phyloP scores from a whole-genome alignment of 805 yeast genomes.

The Kockiozyma suomiensis region DNA sequence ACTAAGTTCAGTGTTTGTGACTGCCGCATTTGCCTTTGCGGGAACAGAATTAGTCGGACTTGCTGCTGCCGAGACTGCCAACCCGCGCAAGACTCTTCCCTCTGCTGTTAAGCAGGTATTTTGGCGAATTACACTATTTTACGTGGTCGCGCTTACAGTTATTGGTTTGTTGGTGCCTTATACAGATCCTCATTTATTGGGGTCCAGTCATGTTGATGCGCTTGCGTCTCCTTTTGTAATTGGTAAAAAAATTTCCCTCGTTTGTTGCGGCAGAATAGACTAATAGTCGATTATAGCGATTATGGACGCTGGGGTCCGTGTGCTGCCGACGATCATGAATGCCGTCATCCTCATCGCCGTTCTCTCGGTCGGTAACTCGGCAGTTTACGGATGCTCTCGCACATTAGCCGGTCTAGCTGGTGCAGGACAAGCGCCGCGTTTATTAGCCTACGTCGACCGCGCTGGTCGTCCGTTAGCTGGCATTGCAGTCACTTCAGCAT shows the following conservation, averaged over 20 bases:
- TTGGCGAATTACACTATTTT: slow-evolving; percentile 76
- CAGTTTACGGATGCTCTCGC: slow-evolving; percentile 70
- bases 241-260: slow-evolving; percentile 1
- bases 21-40: slow-evolving; percentile 77
- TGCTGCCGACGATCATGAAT: slow-evolving; percentile 69
- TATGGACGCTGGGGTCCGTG: slow-evolving; percentile 63
- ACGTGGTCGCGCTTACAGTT: slow-evolving; percentile 58
- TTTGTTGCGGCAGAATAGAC: too few relatives aligned
- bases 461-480: slow-evolving; percentile 79
- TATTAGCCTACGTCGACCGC: slow-evolving; percentile 70
- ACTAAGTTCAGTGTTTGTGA: slow-evolving; percentile 67
- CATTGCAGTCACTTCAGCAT: slow-evolving; percentile 48
- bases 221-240: slow-evolving; percentile 75
- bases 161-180: slow-evolving; percentile 76
- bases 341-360: slow-evolving; percentile 69
- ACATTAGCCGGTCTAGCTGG: slow-evolving; percentile 68
- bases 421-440: slow-evolving; percentile 62
- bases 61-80: slow-evolving; percentile 73
- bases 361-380: slow-evolving; percentile 73
- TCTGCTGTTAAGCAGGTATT: slow-evolving; percentile 78
- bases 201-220: slow-evolving; percentile 55
- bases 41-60: slow-evolving; percentile 75
- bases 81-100: slow-evolving; percentile 69
- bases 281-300: slow-evolving; percentile 51
- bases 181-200: slow-evolving; percentile 51